Evolutionary conservation across 352 stramenopile species (phyloP), one percentile per base, ranked within the genome.

Genomic region (Pythium chondricola): DNA sequence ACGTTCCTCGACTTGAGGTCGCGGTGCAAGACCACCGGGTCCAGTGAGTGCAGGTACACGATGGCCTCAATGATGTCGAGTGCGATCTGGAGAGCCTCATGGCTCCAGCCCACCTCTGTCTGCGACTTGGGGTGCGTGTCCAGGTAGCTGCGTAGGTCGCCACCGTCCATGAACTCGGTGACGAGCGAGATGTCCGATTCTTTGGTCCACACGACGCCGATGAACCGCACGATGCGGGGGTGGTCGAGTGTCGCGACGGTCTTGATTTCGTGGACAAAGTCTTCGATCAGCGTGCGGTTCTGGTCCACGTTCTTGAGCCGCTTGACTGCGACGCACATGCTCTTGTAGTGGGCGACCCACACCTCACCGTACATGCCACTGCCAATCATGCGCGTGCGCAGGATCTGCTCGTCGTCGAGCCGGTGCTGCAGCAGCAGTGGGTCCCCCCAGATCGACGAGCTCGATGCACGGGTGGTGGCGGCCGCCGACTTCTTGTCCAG

Each of bases 151-250:
- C 55, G 52, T 21, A 70, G 30, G 32, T 70, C 61, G n/a, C 61
- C 61, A 16, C 57, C 41, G 8, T n/a, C 37, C 56, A 65, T 63
- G 43, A 51, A 69, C 48, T 69, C 61, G 29, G 56, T 59, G 16
- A 69, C 41, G 9, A 64, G 20, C 6, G 46, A 32, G 2, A 70
- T 20, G 16, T 61, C 52, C 18, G 27, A 47, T 18, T 66, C 61
- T 21, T 67, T 70, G 32, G 47, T 62, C 56, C 57, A 66, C 33
- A 58, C 51, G 20, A 70, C 61, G 13, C 61, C 58, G 9, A 59
- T 37, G 22, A 67, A 63, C 7, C 4, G 0, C n/a, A 67, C 53
- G 37, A 67, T 42, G 17, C 41, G 17, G 0, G 47, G 42, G 21
- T 63, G 53, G 8, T 22, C 14, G 10, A 63, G 49, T 27, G 27